Conservation (phyloP, 2,329 filamentous ascomycete genomes). For the Cladorrhinum sp. region DNA sequence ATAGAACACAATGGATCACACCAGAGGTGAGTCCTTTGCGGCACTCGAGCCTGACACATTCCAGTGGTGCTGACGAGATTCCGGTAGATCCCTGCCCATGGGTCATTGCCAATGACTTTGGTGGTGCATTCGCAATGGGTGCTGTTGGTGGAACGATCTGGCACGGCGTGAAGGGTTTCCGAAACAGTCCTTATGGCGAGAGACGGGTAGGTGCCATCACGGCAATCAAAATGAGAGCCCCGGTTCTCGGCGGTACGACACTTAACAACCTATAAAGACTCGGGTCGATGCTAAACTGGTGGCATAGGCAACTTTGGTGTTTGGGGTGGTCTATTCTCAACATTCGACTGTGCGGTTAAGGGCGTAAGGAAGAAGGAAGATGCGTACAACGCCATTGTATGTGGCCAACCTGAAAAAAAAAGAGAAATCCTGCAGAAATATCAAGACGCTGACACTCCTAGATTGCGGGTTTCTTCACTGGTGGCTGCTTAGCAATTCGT, state of each 20-base stretch:
- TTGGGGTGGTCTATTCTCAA: slow-evolving; percentile 94
- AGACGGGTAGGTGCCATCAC: slow-evolving; percentile 93
- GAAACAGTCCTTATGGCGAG: slow-evolving; percentile 89
- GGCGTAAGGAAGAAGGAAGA: slow-evolving; percentile 94
- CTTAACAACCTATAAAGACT: background rate
- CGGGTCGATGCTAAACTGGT: background rate
- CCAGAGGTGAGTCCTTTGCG: slow-evolving; percentile 45
- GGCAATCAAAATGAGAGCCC: slow-evolving; percentile 94
- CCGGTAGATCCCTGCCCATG: slow-evolving; percentile 81
- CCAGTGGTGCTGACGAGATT: background rate
- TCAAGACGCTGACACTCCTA: slow-evolving; percentile 6
- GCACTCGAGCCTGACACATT: background rate
- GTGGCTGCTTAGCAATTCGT: slow-evolving; percentile 84
- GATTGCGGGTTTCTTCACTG: slow-evolving; percentile 94
- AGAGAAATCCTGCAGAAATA: background rate
- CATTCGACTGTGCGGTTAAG: slow-evolving; percentile 96
- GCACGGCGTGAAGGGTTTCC: slow-evolving; percentile 95
- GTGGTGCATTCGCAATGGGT: slow-evolving; percentile 94
- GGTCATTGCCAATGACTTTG: slow-evolving; percentile 96
- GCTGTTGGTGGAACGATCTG: slow-evolving; percentile 82
- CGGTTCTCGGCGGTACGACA: slow-evolving; percentile 73
- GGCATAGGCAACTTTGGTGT: slow-evolving; percentile 71
- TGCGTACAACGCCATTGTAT: slow-evolving; percentile 87
- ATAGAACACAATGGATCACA: slow-evolving; percentile 73
- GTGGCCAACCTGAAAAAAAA: background rate